Evolutionary conservation across 176 grass and related monocot species (phyloP).

Genomic region (Miscanthus lutarioriparius): DNA sequence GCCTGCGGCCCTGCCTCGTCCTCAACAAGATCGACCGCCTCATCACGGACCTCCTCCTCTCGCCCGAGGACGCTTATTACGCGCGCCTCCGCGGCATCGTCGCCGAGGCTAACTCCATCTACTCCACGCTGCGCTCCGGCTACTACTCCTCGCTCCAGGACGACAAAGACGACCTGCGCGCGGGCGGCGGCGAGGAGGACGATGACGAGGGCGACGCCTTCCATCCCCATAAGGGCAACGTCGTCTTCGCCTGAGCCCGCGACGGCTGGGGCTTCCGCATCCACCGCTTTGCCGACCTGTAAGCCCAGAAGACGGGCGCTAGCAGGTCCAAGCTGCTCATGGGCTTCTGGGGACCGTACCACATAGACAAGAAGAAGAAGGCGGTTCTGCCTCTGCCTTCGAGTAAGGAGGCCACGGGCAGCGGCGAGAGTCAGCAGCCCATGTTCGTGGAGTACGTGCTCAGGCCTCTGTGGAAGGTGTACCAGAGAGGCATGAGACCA

Average conservation of each 20-base stretch:
- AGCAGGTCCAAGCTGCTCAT: too few relatives aligned
- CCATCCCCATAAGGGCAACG: constrained; percentile 81
- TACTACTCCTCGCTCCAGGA: constrained; percentile 49
- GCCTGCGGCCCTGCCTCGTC: constrained; percentile 78
- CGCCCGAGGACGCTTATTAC: constrained; percentile 73
- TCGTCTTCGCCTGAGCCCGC: constrained; percentile 75
- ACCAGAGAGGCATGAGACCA: too few relatives aligned
- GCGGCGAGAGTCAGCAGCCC: too few relatives aligned
- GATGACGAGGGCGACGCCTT: constrained; percentile 80
- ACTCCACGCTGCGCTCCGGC: constrained; percentile 70
- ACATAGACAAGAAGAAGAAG: too few relatives aligned
- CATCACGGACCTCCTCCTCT: constrained; percentile 68
- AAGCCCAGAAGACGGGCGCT: constrained; percentile 18
- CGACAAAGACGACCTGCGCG: too few relatives aligned
- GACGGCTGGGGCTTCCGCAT: constrained; percentile 90
- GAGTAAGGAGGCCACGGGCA: too few relatives aligned
- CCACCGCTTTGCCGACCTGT: constrained; percentile 65
- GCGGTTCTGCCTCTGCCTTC: too few relatives aligned
- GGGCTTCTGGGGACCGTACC: too few relatives aligned
- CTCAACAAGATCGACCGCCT: constrained; percentile 94
- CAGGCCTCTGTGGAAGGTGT: too few relatives aligned
- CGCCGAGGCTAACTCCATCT: constrained; percentile 67
- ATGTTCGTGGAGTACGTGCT: too few relatives aligned
- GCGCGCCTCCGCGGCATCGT: constrained; percentile 61
- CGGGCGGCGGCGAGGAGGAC: background rate